Evolutionary conservation across 2,329 filamentous ascomycete species (phyloP).

Genomic region (Xylariaceae sp.): DNA sequence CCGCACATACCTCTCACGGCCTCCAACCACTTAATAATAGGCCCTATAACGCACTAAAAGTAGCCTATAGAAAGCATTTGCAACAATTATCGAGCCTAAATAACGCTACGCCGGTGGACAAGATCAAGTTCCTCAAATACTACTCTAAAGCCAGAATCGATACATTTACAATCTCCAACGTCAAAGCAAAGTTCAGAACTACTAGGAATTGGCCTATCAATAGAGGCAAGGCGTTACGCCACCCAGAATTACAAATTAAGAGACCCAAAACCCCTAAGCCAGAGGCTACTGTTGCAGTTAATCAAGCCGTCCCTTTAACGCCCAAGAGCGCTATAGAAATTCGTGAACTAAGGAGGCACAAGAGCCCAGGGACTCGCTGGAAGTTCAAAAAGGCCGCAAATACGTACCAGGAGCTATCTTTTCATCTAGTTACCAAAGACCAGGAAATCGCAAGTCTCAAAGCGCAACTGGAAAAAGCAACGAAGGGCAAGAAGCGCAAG

Average conservation of each 20-base stretch:
- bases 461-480: no score
- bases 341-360: no score
- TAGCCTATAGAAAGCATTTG: not conserved
- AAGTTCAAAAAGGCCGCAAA: no score
- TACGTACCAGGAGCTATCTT: no score
- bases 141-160: not conserved
- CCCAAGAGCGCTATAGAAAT: no score
- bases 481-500: no score
- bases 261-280: not conserved
- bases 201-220: not conserved
- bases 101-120: not conserved
- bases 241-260: not conserved
- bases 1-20: not conserved
- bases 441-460: no score
- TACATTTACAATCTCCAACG: not conserved
- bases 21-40: not conserved
- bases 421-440: no score
- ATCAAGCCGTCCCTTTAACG: no score
- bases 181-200: not conserved
- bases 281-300: no score
- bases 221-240: not conserved
- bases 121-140: not conserved
- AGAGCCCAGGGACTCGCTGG: no score
- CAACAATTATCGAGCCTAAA: not conserved
- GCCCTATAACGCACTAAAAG: not conserved